Conservation (phyloP, 495 filamentous ascomycete species). For the Acidiella bohemica region DNA sequence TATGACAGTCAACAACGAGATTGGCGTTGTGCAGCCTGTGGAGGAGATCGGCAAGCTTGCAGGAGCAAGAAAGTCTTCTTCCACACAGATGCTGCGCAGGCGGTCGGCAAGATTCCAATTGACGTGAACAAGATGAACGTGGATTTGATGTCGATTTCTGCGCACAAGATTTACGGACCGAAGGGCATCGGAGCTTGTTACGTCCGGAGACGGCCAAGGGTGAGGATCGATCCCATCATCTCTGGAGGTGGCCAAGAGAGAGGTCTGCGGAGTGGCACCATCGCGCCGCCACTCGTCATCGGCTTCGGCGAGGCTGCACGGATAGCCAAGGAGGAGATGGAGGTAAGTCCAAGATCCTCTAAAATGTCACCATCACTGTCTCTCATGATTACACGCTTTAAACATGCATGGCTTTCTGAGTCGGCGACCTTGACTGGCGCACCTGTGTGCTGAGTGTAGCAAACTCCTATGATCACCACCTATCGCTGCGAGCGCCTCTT, state of each 20-base stretch:
- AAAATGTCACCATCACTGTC: conserved; percentile 9
- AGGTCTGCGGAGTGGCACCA: conserved; percentile 81
- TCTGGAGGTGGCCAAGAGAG: conserved; percentile 92
- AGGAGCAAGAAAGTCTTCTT: conserved; percentile 89
- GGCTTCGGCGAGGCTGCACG: conserved; percentile 94
- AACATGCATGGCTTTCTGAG: conserved; percentile 51
- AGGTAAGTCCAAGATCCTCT: conserved; percentile 43
- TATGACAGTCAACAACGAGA: conserved; percentile 99
- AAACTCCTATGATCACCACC: conserved; percentile 6
- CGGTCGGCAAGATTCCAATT: conserved; percentile 90
- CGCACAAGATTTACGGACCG: conserved; percentile 96
- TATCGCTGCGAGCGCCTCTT: no score
- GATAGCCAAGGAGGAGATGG: conserved; percentile 75
- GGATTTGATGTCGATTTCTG: conserved; percentile 95
- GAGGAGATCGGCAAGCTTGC: conserved; percentile 90
- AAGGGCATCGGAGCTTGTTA: conserved; percentile 96
- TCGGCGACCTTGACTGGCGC: conserved; percentile 28
- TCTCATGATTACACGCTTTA: conserved; percentile 53
- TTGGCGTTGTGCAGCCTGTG: conserved; percentile 91
- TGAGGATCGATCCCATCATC: conserved; percentile 91
- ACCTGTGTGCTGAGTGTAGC: conserved; percentile 39
- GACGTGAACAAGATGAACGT: conserved; percentile 95
- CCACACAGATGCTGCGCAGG: conserved; percentile 92
- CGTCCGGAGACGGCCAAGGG: conserved; percentile 77
- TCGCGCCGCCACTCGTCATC: conserved; percentile 77